Base-by-base conservation (phyloP, 177 flowering plant genomes). In the Telopea speciosissima region DNA sequence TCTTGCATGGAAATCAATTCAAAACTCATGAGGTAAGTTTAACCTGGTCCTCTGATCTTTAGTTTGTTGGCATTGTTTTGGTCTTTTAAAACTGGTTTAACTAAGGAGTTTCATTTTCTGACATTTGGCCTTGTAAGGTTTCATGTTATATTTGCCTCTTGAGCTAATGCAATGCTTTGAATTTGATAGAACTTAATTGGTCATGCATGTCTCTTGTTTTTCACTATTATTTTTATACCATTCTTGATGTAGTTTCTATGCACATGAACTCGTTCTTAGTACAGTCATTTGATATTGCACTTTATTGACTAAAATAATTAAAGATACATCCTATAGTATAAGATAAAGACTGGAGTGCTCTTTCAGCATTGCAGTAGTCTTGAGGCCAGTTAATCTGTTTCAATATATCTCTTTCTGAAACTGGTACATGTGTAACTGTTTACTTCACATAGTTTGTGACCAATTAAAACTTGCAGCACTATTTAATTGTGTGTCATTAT, bases 1-100 rank as follows among this genome's bases (percentile, higher is more conserved):
- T 78, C 86, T 82, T 89, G 93, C 76, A 73, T 90, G 69, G 88
- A 89, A 68, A 83, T 80, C 8, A 95, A 95, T 79, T 83, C 78
- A 74, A 90, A 86, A 75, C 87, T 95, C 31, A 78, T 83, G 14
- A 83, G 93, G 99, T 94, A 61, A 74, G 74, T 26, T 28, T n/a
- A 26, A 54, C 25, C 22, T 3, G 2, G 62, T 66, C 61, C 17
- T 65, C 61, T 63, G 42, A 33, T 28, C 74, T 59, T 25, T 14
- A n/a, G 36, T 44, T 58, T 44, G 13, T 13, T 63, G 31, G 31
- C 31, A 28, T 64, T 49, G 5, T 49, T 44, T 49, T 49, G 14
- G 19, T 11, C 40, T 49, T 11, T 49, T 49, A 49, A 4, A 49
- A 12, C 54, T 49, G 19, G 54, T 12, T 11, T 36, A 36, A 36